Evolutionary conservation across 768 basidiomycete genomes (phyloP).

Genomic region (Dioszegia aurantiaca): DNA sequence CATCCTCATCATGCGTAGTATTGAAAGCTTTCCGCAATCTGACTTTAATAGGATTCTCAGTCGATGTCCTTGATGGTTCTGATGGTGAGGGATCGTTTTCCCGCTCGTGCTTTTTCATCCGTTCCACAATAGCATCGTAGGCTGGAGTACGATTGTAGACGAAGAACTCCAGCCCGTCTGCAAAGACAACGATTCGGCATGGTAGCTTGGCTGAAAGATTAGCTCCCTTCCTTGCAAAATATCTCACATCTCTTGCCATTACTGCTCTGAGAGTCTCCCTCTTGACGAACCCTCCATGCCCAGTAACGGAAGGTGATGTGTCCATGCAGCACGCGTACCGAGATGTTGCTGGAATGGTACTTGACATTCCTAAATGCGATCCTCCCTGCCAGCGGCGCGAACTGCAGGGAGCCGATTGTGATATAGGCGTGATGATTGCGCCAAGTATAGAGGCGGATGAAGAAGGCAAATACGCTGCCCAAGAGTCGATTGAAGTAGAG

Average conservation of each 20-base stretch:
- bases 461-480: constrained; percentile 64
- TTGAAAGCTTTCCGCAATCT: constrained; percentile 4
- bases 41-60: constrained; percentile 5
- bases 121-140: constrained; percentile 78
- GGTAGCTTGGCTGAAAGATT: constrained; percentile 53
- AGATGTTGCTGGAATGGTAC: constrained; percentile 91
- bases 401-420: constrained; percentile 83
- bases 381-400: constrained; percentile 81
- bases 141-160: constrained; percentile 85
- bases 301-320: constrained; percentile 93
- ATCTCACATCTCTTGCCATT: constrained; percentile 35
- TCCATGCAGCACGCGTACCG: constrained; percentile 75
- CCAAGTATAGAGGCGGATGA: constrained; percentile 74
- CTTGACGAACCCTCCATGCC: constrained; percentile 75
- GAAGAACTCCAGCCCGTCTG: constrained; percentile 89
- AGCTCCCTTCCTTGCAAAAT: neutral
- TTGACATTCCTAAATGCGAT: constrained; percentile 81
- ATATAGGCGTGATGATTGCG: constrained; percentile 74
- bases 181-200: constrained; percentile 74
- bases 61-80: neutral
- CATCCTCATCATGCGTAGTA: constrained; percentile 12
- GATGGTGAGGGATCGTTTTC: constrained; percentile 12
- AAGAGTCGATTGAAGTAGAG: constrained; percentile 91
- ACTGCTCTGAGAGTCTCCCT: constrained; percentile 50
- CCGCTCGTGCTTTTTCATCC: constrained; percentile 60